A percentile compares a stretch with the other conserved stretches of the same genome.
These are phyloP conservation scores for Cenchrus fungigraminus DNA, from an alignment of 176 grass and related monocot genomes.

Conservation along the genomic window DNA sequence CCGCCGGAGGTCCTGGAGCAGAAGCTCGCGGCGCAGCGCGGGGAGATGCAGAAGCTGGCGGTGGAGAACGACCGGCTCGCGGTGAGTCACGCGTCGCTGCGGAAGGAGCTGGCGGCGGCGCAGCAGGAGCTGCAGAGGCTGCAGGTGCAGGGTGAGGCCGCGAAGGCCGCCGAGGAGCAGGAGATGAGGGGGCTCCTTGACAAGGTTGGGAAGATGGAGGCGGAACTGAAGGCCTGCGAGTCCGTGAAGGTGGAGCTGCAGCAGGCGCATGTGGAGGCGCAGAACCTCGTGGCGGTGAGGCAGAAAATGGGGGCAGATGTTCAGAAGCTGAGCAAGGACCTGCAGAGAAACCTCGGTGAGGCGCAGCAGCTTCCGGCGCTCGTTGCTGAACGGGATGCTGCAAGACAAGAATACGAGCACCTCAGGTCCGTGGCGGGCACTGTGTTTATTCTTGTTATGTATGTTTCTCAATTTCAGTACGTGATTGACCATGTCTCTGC, in stretches of 20 bases:
- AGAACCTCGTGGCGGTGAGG: conserved; percentile 58
- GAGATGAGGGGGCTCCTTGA: conserved; percentile 67
- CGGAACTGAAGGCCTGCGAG: conserved; percentile 64
- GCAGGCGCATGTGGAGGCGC: conserved; percentile 74
- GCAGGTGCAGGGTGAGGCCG: conserved; percentile 60
- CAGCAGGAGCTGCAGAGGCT: conserved; percentile 85
- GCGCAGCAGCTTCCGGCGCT: conserved; percentile 72
- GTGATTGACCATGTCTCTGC: conserved; percentile 1
- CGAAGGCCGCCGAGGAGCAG: conserved; percentile 66
- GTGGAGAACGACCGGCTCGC: conserved; percentile 80
- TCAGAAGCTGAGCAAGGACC: conserved; percentile 83
- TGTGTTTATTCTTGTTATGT: conserved; percentile 9
- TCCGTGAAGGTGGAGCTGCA: conserved; percentile 72
- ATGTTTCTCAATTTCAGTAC: not conserved
- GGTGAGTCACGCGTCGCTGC: conserved; percentile 57
- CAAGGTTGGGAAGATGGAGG: conserved; percentile 85
- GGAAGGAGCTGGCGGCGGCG: conserved; percentile 70
- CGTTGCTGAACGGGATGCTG: conserved; percentile 59
- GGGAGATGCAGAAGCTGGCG: conserved; percentile 86
- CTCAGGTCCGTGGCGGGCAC: conserved; percentile 49
- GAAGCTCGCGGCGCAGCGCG: conserved; percentile 68
- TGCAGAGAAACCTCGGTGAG: conserved; percentile 81
- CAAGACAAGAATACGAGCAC: conserved; percentile 85
- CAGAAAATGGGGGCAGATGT: conserved; percentile 59
- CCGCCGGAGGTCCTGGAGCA: conserved; percentile 80